Evolutionary conservation across 1,284 basidiomycete genomes (phyloP).

Genomic region (Chondrostereum purpureum): DNA sequence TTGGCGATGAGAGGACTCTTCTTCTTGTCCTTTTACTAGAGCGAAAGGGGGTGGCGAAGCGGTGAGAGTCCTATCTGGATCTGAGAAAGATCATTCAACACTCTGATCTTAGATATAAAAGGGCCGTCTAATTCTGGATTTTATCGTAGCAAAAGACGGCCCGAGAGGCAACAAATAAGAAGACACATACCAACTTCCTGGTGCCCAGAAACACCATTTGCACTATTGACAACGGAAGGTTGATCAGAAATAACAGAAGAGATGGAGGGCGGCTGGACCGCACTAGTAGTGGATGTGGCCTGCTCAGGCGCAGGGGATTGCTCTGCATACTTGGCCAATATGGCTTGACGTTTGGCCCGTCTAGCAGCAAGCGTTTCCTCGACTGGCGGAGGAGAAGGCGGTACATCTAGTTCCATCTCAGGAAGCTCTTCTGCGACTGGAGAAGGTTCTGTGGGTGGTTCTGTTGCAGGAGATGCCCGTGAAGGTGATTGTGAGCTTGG

Average conservation of each 20-base stretch:
- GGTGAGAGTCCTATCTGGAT: no score
- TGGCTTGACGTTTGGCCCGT: slow-evolving; percentile 76
- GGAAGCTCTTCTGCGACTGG: slow-evolving; percentile 14
- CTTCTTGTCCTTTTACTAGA: slow-evolving; percentile 54
- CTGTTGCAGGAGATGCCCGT: slow-evolving; percentile 13
- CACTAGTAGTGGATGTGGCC: slow-evolving; percentile 42
- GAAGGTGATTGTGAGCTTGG: slow-evolving; percentile 27
- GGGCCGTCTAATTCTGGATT: no score
- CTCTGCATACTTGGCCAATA: slow-evolving; percentile 73
- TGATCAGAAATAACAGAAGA: slow-evolving; percentile 55
- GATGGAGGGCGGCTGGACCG: slow-evolving; percentile 60
- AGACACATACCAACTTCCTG: slow-evolving; percentile 8
- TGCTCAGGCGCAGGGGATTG: not conserved
- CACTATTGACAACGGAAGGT: slow-evolving; percentile 47
- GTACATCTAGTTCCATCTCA: slow-evolving; percentile 56
- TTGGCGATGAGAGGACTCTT: slow-evolving; percentile 34
- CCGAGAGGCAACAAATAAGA: no score
- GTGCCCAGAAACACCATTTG: slow-evolving; percentile 27
- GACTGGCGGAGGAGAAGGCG: slow-evolving; percentile 51
- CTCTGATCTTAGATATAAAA: no score
- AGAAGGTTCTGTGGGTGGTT: slow-evolving; percentile 18
- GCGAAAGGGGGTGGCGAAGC: no score
- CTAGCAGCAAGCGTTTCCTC: slow-evolving; percentile 74
- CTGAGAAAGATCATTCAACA: no score
- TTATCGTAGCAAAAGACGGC: no score